Evolutionary conservation across 108 stramenopile genomes (phyloP).

Genomic region (Skeletonema menzelii): DNA sequence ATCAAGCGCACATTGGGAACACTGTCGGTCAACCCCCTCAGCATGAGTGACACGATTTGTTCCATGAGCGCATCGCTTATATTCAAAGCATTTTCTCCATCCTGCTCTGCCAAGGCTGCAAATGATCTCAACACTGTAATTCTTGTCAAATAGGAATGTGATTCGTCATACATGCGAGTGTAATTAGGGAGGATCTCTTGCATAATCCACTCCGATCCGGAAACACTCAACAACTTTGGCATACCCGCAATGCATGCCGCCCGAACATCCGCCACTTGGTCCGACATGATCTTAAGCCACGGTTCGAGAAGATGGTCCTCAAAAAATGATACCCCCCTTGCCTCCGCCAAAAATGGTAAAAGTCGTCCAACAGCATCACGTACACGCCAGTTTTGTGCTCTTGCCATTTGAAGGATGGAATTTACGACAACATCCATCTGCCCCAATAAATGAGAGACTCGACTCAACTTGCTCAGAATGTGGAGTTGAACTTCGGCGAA

Average conservation of each 20-base stretch:
- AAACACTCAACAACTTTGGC: slow-evolving; percentile 68
- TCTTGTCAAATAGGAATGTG: slow-evolving; percentile 72
- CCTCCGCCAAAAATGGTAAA: slow-evolving; percentile 84
- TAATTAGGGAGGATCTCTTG: slow-evolving; percentile 72
- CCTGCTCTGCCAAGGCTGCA: slow-evolving; percentile 52
- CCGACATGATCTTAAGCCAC: slow-evolving; percentile 82
- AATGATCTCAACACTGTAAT: slow-evolving; percentile 80
- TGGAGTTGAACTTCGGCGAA: slow-evolving; percentile 91
- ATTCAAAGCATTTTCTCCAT: slow-evolving; percentile 33
- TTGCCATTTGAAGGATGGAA: slow-evolving; percentile 80
- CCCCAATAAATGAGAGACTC: slow-evolving; percentile 74
- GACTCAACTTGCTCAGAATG: slow-evolving; percentile 82
- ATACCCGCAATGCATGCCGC: slow-evolving; percentile 74
- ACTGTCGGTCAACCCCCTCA: slow-evolving; percentile 70
- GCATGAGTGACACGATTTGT: slow-evolving; percentile 49
- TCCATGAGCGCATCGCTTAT: slow-evolving; percentile 60
- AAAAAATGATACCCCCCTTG: slow-evolving; percentile 80
- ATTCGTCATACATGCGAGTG: slow-evolving; percentile 71
- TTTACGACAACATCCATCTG: slow-evolving; percentile 82
- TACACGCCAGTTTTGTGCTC: slow-evolving; percentile 87
- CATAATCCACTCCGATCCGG: slow-evolving; percentile 79
- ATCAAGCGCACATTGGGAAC: slow-evolving; percentile 91
- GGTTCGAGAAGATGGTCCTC: slow-evolving; percentile 75
- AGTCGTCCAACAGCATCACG: slow-evolving; percentile 76
- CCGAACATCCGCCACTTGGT: slow-evolving; percentile 82